These are phyloP conservation scores for Jimgerdemannia lactiflua DNA, from an alignment of 192 early-diverging fungal genomes.

Conservation along the genomic window DNA sequence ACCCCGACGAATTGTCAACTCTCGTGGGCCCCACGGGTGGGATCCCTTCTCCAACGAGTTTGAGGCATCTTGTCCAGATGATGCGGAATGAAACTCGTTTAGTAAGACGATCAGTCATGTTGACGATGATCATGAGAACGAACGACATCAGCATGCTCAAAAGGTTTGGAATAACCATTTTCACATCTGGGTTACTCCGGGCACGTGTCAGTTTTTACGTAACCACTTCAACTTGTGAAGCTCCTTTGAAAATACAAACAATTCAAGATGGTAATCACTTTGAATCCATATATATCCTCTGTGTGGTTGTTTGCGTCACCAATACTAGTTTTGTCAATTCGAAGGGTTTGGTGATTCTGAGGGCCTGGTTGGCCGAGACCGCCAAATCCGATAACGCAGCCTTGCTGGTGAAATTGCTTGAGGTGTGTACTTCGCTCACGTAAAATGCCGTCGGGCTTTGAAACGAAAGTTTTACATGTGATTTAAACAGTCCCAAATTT, in stretches of 20 bases:
- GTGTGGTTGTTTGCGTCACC: neutral
- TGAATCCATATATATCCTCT: neutral
- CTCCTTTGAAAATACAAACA: neutral
- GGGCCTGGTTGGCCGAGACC: neutral
- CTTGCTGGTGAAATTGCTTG: neutral
- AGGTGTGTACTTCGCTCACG: neutral
- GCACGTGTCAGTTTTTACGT: too few species aligned
- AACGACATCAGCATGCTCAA: neutral
- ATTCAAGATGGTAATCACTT: neutral
- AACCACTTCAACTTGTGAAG: neutral
- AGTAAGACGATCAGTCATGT: neutral
- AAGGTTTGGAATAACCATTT: neutral
- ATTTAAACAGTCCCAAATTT: neutral
- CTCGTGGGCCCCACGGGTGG: neutral
- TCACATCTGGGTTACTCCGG: neutral
- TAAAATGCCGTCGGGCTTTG: neutral
- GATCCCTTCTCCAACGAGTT: neutral
- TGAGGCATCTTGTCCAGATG: neutral
- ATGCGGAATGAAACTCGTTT: neutral
- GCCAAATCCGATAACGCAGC: neutral
- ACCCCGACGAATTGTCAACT: neutral
- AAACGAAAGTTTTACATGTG: neutral
- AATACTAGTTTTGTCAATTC: neutral
- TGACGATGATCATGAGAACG: neutral
- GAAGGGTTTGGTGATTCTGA: neutral